Conservation (phyloP, 2,329 filamentous ascomycete species). For the Monosporascus ibericus region DNA sequence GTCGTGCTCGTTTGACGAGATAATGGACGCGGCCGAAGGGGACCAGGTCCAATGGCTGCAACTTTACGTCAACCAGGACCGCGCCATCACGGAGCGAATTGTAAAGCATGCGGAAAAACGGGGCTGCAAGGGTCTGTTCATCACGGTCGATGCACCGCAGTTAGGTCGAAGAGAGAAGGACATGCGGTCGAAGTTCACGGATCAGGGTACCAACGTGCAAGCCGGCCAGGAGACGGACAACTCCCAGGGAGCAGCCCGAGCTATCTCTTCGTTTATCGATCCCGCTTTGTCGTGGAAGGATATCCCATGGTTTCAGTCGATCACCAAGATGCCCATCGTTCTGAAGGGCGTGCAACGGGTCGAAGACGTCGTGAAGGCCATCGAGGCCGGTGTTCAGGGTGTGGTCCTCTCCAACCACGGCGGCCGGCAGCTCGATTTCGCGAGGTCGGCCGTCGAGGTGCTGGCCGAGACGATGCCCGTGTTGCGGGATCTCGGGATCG, state of each 20-base stretch:
- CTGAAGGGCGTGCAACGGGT: constrained; percentile 96
- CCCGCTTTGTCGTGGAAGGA: constrained; percentile 90
- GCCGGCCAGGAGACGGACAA: constrained; percentile 70
- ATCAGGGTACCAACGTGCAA: constrained; percentile 79
- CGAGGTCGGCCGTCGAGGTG: constrained; percentile 82
- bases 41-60: constrained; percentile 95
- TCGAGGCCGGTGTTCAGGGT: constrained; percentile 74
- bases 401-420: constrained; percentile 96
- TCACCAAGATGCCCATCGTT: constrained; percentile 92
- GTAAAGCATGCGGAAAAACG: constrained; percentile 86
- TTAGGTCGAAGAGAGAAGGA: constrained; percentile 94
- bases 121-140: constrained; percentile 93
- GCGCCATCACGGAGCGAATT: constrained; percentile 81
- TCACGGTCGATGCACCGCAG: constrained; percentile 96
- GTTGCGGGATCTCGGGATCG: constrained; percentile 65
- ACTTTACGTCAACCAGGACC: constrained; percentile 95
- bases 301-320: constrained; percentile 83
- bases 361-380: constrained; percentile 87
- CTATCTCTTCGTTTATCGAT: constrained; percentile 96
- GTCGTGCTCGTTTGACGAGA: constrained; percentile 96
- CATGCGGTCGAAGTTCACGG: constrained; percentile 89
- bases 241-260: constrained; percentile 85
- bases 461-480: constrained; percentile 91
- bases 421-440: constrained; percentile 87
- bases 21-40: constrained; percentile 73